phyloP scores from a whole-genome alignment of 805 yeast genomes.

The Blastobotrys mokoenaii region DNA sequence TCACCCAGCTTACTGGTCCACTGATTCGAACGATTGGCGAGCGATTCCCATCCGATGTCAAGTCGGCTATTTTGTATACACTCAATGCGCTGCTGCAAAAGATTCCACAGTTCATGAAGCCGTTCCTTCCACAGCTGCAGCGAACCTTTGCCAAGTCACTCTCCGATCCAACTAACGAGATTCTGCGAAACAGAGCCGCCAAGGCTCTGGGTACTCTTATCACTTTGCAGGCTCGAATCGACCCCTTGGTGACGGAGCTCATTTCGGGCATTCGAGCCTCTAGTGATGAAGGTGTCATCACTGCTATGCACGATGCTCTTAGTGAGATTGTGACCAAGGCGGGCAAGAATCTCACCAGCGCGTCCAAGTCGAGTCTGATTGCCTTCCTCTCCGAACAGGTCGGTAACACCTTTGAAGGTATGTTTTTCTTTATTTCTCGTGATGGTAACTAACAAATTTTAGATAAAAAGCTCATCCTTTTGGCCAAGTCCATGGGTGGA shows the following conservation, averaged over 20 bases:
- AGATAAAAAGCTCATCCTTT: slow-evolving; percentile 32
- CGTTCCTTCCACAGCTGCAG: slow-evolving; percentile 95
- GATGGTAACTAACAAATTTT: slow-evolving; percentile 1
- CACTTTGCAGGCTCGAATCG: slow-evolving; percentile 86
- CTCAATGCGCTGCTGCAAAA: slow-evolving; percentile 67
- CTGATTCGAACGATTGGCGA: slow-evolving; percentile 97
- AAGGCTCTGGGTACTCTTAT: slow-evolving; percentile 81
- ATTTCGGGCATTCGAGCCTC: slow-evolving; percentile 61
- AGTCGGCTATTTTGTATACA: slow-evolving; percentile 87
- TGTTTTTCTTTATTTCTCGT: neutral
- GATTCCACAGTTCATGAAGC: slow-evolving; percentile 85
- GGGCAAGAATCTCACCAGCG: slow-evolving; percentile 68
- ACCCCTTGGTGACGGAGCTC: slow-evolving; percentile 80
- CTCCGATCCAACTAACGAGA: slow-evolving; percentile 66
- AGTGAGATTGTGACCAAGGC: slow-evolving; percentile 74
- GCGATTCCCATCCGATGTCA: slow-evolving; percentile 81
- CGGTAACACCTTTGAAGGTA: slow-evolving; percentile 5
- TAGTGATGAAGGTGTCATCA: slow-evolving; percentile 56
- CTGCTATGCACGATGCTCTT: slow-evolving; percentile 75
- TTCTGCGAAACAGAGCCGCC: slow-evolving; percentile 77
- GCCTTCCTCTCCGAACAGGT: slow-evolving; percentile 68
- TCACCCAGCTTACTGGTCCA: slow-evolving; percentile 93
- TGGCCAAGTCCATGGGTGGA: slow-evolving; percentile 73
- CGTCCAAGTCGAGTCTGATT: slow-evolving; percentile 60
- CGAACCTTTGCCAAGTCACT: slow-evolving; percentile 91